A percentile compares a stretch with the other conserved stretches of the same genome.
phyloP scores from a whole-genome alignment of 257 asterid species.

The Penstemon newberryi region DNA sequence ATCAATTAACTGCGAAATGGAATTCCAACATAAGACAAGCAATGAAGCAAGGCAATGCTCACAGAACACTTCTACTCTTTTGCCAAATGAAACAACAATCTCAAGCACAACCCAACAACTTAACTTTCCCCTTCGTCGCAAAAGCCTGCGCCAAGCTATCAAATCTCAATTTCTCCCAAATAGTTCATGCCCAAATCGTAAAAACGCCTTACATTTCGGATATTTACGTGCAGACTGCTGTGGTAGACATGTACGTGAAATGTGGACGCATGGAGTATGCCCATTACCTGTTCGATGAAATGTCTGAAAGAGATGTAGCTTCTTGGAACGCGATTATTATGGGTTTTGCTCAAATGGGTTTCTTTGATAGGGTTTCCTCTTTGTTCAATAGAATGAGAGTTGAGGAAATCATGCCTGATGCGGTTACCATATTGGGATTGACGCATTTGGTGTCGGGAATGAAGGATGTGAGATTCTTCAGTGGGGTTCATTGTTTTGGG shows the following conservation, averaged over 20 bases:
- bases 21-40: conserved; percentile 50
- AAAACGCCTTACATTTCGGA: conserved; percentile 46
- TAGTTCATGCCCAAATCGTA: conserved; percentile 44
- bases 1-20: conserved; percentile 40
- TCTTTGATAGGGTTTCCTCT: conserved; percentile 32
- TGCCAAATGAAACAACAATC: conserved; percentile 47
- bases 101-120: conserved; percentile 43
- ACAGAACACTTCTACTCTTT: conserved; percentile 48
- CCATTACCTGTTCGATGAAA: conserved; percentile 57
- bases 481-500: conserved; percentile 56
- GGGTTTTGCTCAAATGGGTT: conserved; percentile 49
- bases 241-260: conserved; percentile 60
- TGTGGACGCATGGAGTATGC: conserved; percentile 47
- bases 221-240: conserved; percentile 58
- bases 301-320: conserved; percentile 57
- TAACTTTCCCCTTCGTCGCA: conserved; percentile 58
- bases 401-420: conserved; percentile 35
- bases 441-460: conserved; percentile 47
- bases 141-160: conserved; percentile 66
- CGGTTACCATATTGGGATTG: conserved; percentile 45
- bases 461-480: conserved; percentile 37
- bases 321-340: conserved; percentile 65
- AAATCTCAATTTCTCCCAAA: conserved; percentile 35
- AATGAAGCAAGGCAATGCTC: conserved; percentile 36
- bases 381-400: conserved; percentile 51